A percentile compares a stretch with the other conserved stretches of the same genome.
These are phyloP conservation scores for Cyathus striatus DNA, from an alignment of 768 basidiomycete genomes.

Conservation along the genomic window DNA sequence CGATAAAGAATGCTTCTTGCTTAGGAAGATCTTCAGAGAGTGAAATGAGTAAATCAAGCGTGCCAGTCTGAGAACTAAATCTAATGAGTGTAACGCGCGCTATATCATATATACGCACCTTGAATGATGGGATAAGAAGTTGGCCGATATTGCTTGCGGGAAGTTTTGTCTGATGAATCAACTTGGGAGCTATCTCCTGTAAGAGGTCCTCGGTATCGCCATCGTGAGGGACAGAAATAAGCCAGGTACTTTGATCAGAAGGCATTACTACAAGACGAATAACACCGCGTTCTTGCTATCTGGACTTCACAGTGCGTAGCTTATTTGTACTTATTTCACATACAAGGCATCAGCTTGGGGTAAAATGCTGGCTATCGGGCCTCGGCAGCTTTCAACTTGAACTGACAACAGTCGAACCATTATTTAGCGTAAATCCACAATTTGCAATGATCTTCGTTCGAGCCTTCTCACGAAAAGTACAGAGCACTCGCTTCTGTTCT, in stretches of 20 bases:
- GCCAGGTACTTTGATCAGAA: slow-evolving; percentile 94
- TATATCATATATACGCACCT: slow-evolving; percentile 43
- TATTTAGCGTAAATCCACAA: too few relatives aligned
- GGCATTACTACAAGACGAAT: slow-evolving; percentile 64
- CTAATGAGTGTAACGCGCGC: not conserved
- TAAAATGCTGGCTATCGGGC: too few relatives aligned
- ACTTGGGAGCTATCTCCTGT: slow-evolving; percentile 61
- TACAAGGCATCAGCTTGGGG: too few relatives aligned
- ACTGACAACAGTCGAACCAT: too few relatives aligned
- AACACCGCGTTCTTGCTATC: too few relatives aligned
- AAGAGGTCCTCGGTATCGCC: slow-evolving; percentile 76
- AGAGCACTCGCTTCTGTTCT: too few relatives aligned
- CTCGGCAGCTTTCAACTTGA: too few relatives aligned
- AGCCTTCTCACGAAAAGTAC: too few relatives aligned
- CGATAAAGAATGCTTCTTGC: slow-evolving; percentile 83
- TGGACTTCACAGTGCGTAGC: too few relatives aligned
- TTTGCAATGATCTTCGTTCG: too few relatives aligned
- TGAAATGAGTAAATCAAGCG: slow-evolving; percentile 81
- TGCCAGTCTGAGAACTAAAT: slow-evolving; percentile 91
- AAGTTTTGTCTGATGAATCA: slow-evolving; percentile 51
- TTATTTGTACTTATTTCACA: too few relatives aligned
- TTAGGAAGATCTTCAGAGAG: slow-evolving; percentile 94
- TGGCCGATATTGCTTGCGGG: slow-evolving; percentile 50
- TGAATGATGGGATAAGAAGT: slow-evolving; percentile 81
- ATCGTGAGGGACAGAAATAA: slow-evolving; percentile 81